Evolutionary conservation across 805 yeast species (phyloP), one percentile per base, ranked within the genome.

Genomic region (Candida nonsorbophila): DNA sequence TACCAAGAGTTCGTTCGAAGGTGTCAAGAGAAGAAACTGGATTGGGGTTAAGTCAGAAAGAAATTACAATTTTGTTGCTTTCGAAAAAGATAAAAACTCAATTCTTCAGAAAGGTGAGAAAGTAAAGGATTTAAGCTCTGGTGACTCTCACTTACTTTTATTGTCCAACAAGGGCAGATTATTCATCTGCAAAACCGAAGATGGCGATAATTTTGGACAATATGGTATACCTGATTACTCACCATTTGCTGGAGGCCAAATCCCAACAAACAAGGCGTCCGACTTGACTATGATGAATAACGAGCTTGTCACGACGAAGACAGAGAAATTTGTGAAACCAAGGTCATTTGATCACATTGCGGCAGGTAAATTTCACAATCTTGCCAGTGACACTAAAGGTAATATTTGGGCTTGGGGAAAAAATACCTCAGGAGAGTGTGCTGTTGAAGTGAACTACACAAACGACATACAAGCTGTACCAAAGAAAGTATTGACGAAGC

Each of bases 401-500:
- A 64, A 67, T 29, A 59, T 86, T n/a, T 83, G 81, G 74, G 72
- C 86, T 2, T 88, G 92, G 74, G 98, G 98, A 14, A 73, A 74
- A 34, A 90, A 90, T 51, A 65, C 74, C 3, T 75, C 60, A 51
- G 97, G 97, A n/a, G 90, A 92, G 47, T 64, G 90, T 32, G 95
- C 90, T 7, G 65, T 74, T 26, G 76, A 77, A 6, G 78, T 82
- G 27, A 63, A 72, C 14, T 76, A 76, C 48, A 75, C 74, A 34
- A 74, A 81, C 11, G 90, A 82, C 43, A 60, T 71, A 24, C 67
- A 80, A 25, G 74, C 94, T 4, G 73, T 77, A 22, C 98, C 98
- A 2, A 71, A 67, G 24, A 61, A 22, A 20, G 22, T 23, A 4
- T 43, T 53, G 13, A 32, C 40, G 2, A 20, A 23, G 9, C 16